These are phyloP conservation scores for Megacollybia marginata DNA, from an alignment of 768 basidiomycete species.

Conservation along the genomic window DNA sequence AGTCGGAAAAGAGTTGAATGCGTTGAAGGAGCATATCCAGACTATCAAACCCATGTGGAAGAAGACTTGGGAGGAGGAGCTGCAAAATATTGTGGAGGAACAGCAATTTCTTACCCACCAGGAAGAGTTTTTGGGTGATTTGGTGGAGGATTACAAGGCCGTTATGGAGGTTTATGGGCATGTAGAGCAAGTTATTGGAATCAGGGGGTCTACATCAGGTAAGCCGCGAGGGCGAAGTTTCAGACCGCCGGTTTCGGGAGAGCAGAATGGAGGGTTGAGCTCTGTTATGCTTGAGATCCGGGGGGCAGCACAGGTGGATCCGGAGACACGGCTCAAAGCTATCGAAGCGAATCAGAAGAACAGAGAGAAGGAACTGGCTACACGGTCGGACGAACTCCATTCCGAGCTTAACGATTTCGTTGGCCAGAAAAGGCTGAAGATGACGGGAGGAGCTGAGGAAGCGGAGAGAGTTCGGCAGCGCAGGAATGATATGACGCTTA, in stretches of 20 bases:
- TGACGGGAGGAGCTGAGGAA: constrained; percentile 95
- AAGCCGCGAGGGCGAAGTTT: constrained; percentile 41
- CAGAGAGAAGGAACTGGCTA: constrained; percentile 68
- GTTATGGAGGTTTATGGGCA: constrained; percentile 80
- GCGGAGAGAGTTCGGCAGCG: constrained; percentile 81
- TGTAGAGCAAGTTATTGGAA: constrained; percentile 80
- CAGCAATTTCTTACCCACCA: constrained; percentile 92
- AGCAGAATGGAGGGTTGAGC: constrained; percentile 57
- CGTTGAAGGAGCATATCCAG: constrained; percentile 76
- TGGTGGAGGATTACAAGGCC: constrained; percentile 91
- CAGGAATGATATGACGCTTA: constrained; percentile 77
- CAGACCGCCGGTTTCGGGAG: constrained; percentile 57
- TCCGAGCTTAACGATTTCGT: constrained; percentile 85
- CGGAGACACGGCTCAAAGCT: constrained; percentile 80
- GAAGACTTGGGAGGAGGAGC: constrained; percentile 96
- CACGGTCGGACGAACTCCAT: constrained; percentile 75
- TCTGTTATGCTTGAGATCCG: constrained; percentile 90
- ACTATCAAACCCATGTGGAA: constrained; percentile 96
- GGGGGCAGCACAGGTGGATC: constrained; percentile 66
- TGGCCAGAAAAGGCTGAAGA: constrained; percentile 76
- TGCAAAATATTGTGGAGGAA: constrained; percentile 95
- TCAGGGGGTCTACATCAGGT: constrained; percentile 41
- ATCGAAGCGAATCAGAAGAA: constrained; percentile 85
- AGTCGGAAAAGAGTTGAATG: constrained; percentile 62
- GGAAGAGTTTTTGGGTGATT: constrained; percentile 82